These are phyloP conservation scores for Schizochytrium sp. DNA, from an alignment of 108 stramenopile genomes.

Conservation along the genomic window DNA sequence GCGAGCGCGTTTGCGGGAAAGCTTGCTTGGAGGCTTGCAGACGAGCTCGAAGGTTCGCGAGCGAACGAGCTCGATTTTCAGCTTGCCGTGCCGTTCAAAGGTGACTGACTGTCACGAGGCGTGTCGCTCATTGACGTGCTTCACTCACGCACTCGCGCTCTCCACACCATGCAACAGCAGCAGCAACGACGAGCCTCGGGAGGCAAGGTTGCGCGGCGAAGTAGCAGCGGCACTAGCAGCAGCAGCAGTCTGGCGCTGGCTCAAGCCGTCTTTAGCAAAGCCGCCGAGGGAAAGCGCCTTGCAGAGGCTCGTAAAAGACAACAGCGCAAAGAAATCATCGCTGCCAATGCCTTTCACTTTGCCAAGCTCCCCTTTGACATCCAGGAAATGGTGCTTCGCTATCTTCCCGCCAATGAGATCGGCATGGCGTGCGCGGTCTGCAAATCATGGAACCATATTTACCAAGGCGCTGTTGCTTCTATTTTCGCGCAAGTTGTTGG, in stretches of 20 bases:
- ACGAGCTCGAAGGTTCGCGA: no score
- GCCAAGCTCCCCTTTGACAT: neutral
- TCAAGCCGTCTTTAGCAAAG: neutral
- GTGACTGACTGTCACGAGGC: no score
- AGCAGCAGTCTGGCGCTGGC: neutral
- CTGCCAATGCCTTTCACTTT: neutral
- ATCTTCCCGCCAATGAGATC: neutral
- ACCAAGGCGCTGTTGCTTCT: neutral
- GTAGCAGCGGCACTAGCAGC: no score
- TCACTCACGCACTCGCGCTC: no score
- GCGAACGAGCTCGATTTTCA: no score
- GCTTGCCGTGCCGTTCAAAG: no score
- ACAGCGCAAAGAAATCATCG: neutral
- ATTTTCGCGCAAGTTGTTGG: constrained; percentile 1
- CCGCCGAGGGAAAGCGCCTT: neutral
- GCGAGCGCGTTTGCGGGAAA: no score
- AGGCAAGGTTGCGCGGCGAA: no score
- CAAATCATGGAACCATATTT: neutral
- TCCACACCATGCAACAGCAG: no score
- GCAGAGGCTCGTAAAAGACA: neutral
- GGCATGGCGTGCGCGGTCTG: neutral
- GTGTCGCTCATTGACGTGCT: no score
- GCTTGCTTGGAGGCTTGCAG: no score
- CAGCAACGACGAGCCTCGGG: no score
- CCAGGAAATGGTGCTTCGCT: neutral